Evolutionary conservation across 2,329 filamentous ascomycete species (phyloP).

Genomic region (Pseudocercospora fuligena): DNA sequence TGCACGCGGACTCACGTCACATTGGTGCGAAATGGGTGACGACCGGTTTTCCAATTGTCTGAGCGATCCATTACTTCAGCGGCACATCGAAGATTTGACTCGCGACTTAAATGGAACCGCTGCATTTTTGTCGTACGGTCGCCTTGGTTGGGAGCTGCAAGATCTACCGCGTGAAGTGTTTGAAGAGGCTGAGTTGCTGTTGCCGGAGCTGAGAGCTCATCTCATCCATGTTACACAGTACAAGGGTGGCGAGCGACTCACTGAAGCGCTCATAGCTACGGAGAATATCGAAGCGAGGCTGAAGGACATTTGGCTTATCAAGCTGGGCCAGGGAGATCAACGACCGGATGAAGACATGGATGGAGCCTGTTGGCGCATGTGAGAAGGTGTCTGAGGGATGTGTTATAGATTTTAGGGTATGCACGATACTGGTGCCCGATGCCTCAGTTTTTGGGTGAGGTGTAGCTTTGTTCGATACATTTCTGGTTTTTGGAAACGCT

Average conservation of each 20-base stretch:
- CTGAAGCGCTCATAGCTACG: constrained; percentile 1
- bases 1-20: neutral
- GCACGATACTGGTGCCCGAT: too few species aligned
- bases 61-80: neutral
- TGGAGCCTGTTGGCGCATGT: neutral
- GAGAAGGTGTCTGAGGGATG: neutral
- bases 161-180: neutral
- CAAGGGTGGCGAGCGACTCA: neutral
- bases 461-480: neutral
- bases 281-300: neutral
- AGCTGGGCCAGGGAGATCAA: neutral
- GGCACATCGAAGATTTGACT: neutral
- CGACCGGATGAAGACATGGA: neutral
- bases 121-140: neutral
- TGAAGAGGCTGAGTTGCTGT: neutral
- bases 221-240: neutral
- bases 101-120: neutral
- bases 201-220: neutral
- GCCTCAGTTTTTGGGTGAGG: neutral
- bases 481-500: neutral
- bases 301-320: neutral
- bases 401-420: too few species aligned
- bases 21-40: neutral
- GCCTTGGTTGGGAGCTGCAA: neutral
- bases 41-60: neutral